A percentile compares a stretch with the other conserved stretches of the same genome.
These are phyloP conservation scores for Fraxinus xanthoxyloides DNA, from an alignment of 305 asterid genomes.

Conservation along the genomic window DNA sequence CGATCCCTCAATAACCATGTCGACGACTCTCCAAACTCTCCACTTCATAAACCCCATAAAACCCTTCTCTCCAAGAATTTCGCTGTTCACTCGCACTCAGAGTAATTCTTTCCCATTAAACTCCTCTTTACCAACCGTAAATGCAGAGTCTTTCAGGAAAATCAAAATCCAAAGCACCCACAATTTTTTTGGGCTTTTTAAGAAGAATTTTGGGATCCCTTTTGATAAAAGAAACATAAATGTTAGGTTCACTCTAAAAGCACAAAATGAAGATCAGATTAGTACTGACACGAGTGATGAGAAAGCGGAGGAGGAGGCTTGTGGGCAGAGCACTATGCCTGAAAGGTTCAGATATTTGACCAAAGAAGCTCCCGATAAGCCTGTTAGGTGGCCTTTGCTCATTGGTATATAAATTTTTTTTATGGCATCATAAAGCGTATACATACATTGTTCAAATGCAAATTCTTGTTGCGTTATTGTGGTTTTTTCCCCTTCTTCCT, in stretches of 20 bases:
- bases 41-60: constrained; percentile 36
- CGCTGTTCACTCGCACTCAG: constrained; percentile 17
- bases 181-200: too few relatives aligned
- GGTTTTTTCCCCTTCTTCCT: neutral
- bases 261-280: constrained; percentile 34
- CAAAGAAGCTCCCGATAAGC: constrained; percentile 79
- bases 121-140: constrained; percentile 19
- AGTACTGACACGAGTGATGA: constrained; percentile 16
- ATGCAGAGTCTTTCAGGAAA: constrained; percentile 20
- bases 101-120: constrained; percentile 18
- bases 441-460: too few relatives aligned
- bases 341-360: constrained; percentile 76
- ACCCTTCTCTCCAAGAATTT: constrained; percentile 21
- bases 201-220: constrained; percentile 25
- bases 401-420: constrained; percentile 41
- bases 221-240: constrained; percentile 18
- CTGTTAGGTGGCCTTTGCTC: constrained; percentile 81
- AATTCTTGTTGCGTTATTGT: too few relatives aligned
- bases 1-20: constrained; percentile 25
- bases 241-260: constrained; percentile 36
- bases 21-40: constrained; percentile 46
- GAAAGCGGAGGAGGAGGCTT: constrained; percentile 48
- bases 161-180: constrained; percentile 27
- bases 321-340: constrained; percentile 82
- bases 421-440: neutral